These are phyloP conservation scores for Ramaria sp. DNA, from an alignment of 768 basidiomycete genomes.

Conservation along the genomic window DNA sequence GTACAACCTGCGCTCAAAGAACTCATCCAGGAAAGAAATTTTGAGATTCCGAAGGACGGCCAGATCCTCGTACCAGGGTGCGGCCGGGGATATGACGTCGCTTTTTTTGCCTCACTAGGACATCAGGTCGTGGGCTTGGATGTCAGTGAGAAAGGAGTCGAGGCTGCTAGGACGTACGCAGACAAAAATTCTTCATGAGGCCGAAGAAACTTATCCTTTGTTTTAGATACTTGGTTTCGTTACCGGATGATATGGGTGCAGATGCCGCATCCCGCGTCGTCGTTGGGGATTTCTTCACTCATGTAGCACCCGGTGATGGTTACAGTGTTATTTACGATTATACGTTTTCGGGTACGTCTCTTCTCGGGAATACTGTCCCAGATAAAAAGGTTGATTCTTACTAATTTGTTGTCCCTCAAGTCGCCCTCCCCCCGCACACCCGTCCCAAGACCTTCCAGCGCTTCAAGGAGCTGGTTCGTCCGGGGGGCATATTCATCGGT, in stretches of 20 bases:
- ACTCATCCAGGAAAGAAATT: neutral
- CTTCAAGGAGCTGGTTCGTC: neutral
- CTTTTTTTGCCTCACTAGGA: neutral
- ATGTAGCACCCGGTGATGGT: neutral
- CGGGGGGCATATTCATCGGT: neutral
- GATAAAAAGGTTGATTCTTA: neutral
- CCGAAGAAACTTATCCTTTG: neutral
- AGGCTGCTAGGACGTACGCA: neutral
- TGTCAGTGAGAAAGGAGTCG: slow-evolving; percentile 1
- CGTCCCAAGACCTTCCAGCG: neutral
- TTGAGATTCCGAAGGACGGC: neutral
- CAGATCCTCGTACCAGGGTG: neutral
- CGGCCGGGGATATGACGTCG: neutral
- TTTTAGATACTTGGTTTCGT: neutral
- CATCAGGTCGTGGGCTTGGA: neutral
- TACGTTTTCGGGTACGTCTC: neutral
- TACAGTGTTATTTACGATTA: neutral
- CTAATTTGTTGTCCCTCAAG: neutral
- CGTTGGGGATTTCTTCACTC: slow-evolving; percentile 1
- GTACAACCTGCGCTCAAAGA: slow-evolving; percentile 1
- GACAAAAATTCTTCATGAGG: neutral
- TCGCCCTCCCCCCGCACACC: neutral
- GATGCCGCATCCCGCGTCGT: neutral
- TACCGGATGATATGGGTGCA: neutral
- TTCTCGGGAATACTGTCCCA: neutral